A percentile compares a stretch with the other conserved stretches of the same genome.
phyloP scores from a whole-genome alignment of 2,329 filamentous ascomycete species.

The Cercospora sp. region DNA sequence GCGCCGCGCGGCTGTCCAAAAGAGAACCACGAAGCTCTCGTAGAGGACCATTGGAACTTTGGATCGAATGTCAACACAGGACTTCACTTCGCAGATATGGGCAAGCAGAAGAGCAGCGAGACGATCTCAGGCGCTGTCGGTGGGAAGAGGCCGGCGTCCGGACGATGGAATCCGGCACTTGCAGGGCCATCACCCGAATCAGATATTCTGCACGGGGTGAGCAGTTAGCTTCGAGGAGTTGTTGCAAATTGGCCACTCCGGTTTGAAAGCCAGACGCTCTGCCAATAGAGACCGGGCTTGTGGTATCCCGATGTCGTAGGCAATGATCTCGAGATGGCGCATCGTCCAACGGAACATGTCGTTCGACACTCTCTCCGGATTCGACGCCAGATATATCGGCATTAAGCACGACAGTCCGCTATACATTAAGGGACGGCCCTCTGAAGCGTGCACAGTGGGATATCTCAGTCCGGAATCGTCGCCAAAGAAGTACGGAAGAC shows the following conservation, averaged over 20 bases:
- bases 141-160: no score
- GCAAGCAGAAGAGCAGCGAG: no score
- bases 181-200: no score
- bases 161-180: no score
- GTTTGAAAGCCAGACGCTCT: not conserved
- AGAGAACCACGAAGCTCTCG: not conserved
- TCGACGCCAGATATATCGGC: conserved; percentile 17
- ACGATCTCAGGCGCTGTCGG: no score
- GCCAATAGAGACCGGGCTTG: not conserved
- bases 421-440: conserved; percentile 1
- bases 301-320: not conserved
- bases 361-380: conserved; percentile 5
- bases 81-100: no score
- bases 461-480: not conserved
- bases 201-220: no score
- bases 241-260: no score
- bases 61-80: no score
- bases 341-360: conserved; percentile 14
- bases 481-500: conserved; percentile 19
- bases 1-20: not conserved
- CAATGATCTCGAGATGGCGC: conserved; percentile 11
- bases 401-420: conserved; percentile 12
- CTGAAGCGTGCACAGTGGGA: not conserved
- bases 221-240: no score
- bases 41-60: no score